A percentile compares a stretch with the other conserved stretches of the same genome.
Conservation (phyloP, 805 yeast genomes). For the Starmerella roubikii region DNA sequence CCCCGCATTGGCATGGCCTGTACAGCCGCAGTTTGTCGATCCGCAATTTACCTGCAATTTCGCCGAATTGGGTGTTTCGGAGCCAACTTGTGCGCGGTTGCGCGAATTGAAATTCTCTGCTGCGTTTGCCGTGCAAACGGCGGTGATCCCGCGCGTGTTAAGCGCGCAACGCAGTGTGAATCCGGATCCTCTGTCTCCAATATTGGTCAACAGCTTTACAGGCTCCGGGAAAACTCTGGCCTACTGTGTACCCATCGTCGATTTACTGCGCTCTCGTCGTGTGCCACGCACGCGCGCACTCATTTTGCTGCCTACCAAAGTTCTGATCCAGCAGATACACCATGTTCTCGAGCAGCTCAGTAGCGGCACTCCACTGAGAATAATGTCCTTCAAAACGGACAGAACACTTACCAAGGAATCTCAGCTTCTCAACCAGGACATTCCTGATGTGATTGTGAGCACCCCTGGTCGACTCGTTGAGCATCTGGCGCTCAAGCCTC, state of each 20-base stretch:
- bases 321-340: slow-evolving; percentile 71
- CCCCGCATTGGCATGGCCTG: slow-evolving; percentile 47
- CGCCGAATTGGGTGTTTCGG: slow-evolving; percentile 33
- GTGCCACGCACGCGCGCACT: slow-evolving; percentile 67
- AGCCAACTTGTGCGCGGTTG: slow-evolving; percentile 36
- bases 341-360: slow-evolving; percentile 45
- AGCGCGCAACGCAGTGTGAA: slow-evolving; percentile 26
- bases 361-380: slow-evolving; percentile 53
- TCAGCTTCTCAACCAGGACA: slow-evolving; percentile 28
- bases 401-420: slow-evolving; percentile 53
- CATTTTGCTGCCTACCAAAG: slow-evolving; percentile 78
- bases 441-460: slow-evolving; percentile 28
- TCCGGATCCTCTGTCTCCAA: slow-evolving; percentile 36
- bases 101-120: slow-evolving; percentile 31
- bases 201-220: slow-evolving; percentile 83
- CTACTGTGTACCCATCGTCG: slow-evolving; percentile 70
- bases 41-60: slow-evolving; percentile 39
- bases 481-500: slow-evolving; percentile 26
- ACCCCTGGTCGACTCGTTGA: slow-evolving; percentile 91
- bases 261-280: slow-evolving; percentile 42
- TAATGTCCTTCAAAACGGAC: slow-evolving; percentile 44
- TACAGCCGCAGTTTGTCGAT: slow-evolving; percentile 44
- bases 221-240: slow-evolving; percentile 95
- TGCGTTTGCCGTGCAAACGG: slow-evolving; percentile 70
- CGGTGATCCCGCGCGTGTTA: slow-evolving; percentile 46